These are phyloP conservation scores for Botrytis elliptica DNA, from an alignment of 2,329 filamentous ascomycete species.

Conservation along the genomic window DNA sequence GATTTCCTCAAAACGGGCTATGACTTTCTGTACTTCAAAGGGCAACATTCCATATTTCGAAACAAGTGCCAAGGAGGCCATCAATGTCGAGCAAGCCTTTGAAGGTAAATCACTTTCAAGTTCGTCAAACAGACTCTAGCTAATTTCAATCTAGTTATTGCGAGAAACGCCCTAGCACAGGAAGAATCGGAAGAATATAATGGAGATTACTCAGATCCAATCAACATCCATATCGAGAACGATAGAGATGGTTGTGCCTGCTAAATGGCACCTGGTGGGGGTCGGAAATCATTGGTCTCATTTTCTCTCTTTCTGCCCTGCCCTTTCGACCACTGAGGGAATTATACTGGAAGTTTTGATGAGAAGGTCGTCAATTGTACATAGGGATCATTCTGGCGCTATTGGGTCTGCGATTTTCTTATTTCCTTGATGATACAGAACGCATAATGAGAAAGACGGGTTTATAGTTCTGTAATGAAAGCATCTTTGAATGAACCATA, in stretches of 20 bases:
- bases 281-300: slow-evolving; percentile 15
- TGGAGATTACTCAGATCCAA: slow-evolving; percentile 95
- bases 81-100: slow-evolving; percentile 92
- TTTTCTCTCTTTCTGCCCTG: slow-evolving; percentile 8
- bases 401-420: slow-evolving; percentile 32
- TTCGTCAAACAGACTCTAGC: neutral
- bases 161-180: slow-evolving; percentile 89
- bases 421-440: slow-evolving; percentile 33
- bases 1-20: slow-evolving; percentile 94
- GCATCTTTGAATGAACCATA: neutral
- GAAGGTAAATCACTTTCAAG: slow-evolving; percentile 46
- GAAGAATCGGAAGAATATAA: slow-evolving; percentile 98
- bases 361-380: slow-evolving; percentile 30
- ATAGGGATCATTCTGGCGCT: slow-evolving; percentile 39
- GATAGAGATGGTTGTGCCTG: slow-evolving; percentile 92
- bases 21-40: slow-evolving; percentile 97
- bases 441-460: slow-evolving; percentile 26
- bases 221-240: slow-evolving; percentile 96
- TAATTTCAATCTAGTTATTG: slow-evolving; percentile 67
- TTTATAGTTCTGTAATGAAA: slow-evolving; percentile 8
- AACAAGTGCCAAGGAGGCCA: slow-evolving; percentile 97
- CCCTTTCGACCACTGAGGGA: neutral
- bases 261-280: slow-evolving; percentile 48
- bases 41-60: slow-evolving; percentile 98
- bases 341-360: slow-evolving; percentile 17